Conservation (phyloP, 73 alveolate genomes). For the Stentor coeruleus region DNA sequence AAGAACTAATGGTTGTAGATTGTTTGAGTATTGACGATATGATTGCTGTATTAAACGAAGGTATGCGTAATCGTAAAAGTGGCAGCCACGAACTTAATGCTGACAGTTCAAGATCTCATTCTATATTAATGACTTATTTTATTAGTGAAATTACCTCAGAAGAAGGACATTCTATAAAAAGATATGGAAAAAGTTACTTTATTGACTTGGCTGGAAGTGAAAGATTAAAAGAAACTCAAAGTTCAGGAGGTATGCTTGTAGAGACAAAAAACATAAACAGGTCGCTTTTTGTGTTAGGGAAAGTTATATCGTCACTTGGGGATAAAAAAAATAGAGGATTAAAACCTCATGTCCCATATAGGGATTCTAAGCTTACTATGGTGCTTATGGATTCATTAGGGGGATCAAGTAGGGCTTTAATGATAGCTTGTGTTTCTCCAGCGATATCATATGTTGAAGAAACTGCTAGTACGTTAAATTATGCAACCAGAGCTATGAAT, state of each 20-base stretch:
- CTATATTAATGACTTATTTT: slow-evolving; percentile 91
- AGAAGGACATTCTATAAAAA: slow-evolving; percentile 91
- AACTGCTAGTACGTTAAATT: slow-evolving; percentile 89
- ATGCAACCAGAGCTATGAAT: slow-evolving; percentile 97
- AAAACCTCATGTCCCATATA: slow-evolving; percentile 90
- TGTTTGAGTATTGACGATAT: slow-evolving; percentile 92
- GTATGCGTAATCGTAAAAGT: slow-evolving; percentile 95
- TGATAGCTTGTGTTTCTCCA: slow-evolving; percentile 98
- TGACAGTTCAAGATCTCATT: slow-evolving; percentile 97
- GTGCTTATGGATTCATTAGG: slow-evolving; percentile 97
- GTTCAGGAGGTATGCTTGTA: slow-evolving; percentile 93
- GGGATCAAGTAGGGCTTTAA: slow-evolving; percentile 93
- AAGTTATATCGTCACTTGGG: slow-evolving; percentile 76
- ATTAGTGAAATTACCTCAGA: slow-evolving; percentile 80
- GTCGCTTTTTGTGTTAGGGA: slow-evolving; percentile 92
- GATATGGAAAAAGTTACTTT: slow-evolving; percentile 96
- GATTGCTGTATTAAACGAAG: slow-evolving; percentile 95
- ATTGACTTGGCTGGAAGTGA: slow-evolving; percentile 99
- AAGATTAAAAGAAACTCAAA: slow-evolving; percentile 93
- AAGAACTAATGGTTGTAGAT: slow-evolving; percentile 96
- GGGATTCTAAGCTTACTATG: slow-evolving; percentile 98
- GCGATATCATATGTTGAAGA: slow-evolving; percentile 87
- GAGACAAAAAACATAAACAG: slow-evolving; percentile 97
- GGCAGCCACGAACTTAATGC: slow-evolving; percentile 97
- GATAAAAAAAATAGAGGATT: slow-evolving; percentile 64